Evolutionary conservation across 2,329 filamentous ascomycete species (phyloP).

Genomic region (Cercospora nicotianae): DNA sequence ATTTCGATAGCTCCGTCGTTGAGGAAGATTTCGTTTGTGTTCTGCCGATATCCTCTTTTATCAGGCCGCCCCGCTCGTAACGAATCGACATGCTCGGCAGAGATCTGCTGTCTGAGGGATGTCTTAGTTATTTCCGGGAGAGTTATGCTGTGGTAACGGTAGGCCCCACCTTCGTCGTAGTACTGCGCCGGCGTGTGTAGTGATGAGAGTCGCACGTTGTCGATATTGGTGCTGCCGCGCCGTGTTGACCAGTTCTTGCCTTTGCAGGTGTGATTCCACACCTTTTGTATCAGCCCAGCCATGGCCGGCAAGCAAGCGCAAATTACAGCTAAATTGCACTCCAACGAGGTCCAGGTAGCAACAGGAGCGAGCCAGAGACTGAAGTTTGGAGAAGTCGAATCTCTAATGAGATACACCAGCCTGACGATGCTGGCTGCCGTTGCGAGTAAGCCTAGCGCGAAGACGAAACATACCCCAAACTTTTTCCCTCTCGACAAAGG

Average conservation of each 20-base stretch:
- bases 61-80: background rate
- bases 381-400: constrained; percentile 9
- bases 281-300: constrained; percentile 15
- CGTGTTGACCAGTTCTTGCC: background rate
- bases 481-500: constrained; percentile 11
- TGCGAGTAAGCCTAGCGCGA: constrained; percentile 25
- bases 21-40: background rate
- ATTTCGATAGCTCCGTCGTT: background rate
- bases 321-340: constrained; percentile 21
- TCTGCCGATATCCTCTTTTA: background rate
- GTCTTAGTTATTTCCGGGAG: background rate
- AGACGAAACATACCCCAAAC: constrained; percentile 11
- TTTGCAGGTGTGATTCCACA: constrained; percentile 4
- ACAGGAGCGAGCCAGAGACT: constrained; percentile 18
- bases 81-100: constrained; percentile 1
- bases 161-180: constrained; percentile 1
- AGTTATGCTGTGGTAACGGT: background rate
- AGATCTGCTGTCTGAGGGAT: background rate
- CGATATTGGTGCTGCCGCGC: background rate
- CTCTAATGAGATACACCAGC: constrained; percentile 11
- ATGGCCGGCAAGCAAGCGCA: constrained; percentile 24
- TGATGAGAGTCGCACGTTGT: constrained; percentile 10
- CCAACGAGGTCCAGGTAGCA: constrained; percentile 19
- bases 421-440: constrained; percentile 21
- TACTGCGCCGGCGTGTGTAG: background rate